Conservation (phyloP, 176 grass and related monocot species). For the Calamus simplicifolius region DNA sequence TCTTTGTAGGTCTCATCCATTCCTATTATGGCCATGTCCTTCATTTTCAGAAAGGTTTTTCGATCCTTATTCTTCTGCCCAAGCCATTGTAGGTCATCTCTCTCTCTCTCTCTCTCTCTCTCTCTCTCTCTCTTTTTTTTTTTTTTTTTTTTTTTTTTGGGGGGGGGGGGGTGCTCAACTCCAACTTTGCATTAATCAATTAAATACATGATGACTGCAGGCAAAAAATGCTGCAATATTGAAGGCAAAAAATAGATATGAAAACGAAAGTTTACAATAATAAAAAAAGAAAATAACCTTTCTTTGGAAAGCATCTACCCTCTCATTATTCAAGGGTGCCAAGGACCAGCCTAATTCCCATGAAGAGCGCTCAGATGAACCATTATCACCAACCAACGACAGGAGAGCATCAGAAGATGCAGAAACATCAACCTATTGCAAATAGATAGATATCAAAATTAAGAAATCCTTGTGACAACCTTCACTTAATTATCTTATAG, state of each 20-base stretch:
- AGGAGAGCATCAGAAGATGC: slow-evolving; percentile 56
- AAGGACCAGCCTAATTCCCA: slow-evolving; percentile 88
- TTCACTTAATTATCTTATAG: not conserved
- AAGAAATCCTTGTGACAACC: slow-evolving; percentile 8
- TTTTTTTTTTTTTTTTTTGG: too few species aligned
- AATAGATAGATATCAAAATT: slow-evolving; percentile 14
- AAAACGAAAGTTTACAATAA: not conserved
- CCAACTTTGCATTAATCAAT: too few species aligned
- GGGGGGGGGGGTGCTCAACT: too few species aligned
- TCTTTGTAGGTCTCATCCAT: too few species aligned
- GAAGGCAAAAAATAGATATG: slow-evolving; percentile 6
- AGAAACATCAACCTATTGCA: slow-evolving; percentile 66
- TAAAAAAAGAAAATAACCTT: slow-evolving; percentile 39
- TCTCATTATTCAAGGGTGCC: slow-evolving; percentile 20
- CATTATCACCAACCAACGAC: slow-evolving; percentile 48
- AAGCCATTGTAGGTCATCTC: too few species aligned
- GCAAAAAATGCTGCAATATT: not conserved
- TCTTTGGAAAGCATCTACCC: slow-evolving; percentile 15
- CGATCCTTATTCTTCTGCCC: too few species aligned
- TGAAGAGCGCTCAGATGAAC: slow-evolving; percentile 39
- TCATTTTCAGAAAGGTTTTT: too few species aligned
- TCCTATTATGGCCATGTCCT: too few species aligned
- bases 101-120: too few species aligned
- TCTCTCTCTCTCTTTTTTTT: too few species aligned
- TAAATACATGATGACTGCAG: too few species aligned